These are phyloP conservation scores for Selaginella tamariscina DNA, from an alignment of 75 land plant genomes.

Conservation along the genomic window DNA sequence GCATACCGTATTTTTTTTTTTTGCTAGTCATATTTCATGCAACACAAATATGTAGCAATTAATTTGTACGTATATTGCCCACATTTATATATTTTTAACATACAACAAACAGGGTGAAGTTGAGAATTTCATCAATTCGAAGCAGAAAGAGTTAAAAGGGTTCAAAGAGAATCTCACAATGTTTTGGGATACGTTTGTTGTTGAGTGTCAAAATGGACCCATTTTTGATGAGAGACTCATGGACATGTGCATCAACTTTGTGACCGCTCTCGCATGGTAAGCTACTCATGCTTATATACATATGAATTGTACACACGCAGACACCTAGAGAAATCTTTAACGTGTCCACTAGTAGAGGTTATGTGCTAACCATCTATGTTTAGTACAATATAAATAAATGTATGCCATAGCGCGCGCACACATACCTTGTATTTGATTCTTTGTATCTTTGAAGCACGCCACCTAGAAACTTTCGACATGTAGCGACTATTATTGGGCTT, in stretches of 20 bases:
- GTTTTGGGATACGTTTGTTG: slow-evolving; percentile 74
- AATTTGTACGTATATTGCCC: too few relatives aligned
- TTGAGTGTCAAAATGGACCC: slow-evolving; percentile 83
- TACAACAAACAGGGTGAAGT: slow-evolving; percentile 59
- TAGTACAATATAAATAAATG: too few relatives aligned
- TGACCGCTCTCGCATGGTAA: slow-evolving; percentile 89
- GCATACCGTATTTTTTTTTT: neutral
- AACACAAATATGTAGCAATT: too few relatives aligned
- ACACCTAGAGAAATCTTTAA: too few relatives aligned
- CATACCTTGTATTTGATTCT: too few relatives aligned
- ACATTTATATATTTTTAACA: too few relatives aligned
- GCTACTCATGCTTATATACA: slow-evolving; percentile 14
- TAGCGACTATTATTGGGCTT: slow-evolving; percentile 73
- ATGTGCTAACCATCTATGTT: too few relatives aligned
- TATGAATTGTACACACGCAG: too few relatives aligned
- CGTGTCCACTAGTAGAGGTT: too few relatives aligned
- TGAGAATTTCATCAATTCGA: slow-evolving; percentile 67
- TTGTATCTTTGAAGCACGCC: slow-evolving; percentile 64
- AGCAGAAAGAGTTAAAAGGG: slow-evolving; percentile 55
- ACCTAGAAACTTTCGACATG: slow-evolving; percentile 83
- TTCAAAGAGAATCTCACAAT: slow-evolving; percentile 72
- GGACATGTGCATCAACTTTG: slow-evolving; percentile 84
- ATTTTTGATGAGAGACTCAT: slow-evolving; percentile 68
- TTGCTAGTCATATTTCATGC: neutral
- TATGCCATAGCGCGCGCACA: too few relatives aligned